phyloP scores from a whole-genome alignment of 352 stramenopile genomes.

The Pythium rhizo-oryzae region DNA sequence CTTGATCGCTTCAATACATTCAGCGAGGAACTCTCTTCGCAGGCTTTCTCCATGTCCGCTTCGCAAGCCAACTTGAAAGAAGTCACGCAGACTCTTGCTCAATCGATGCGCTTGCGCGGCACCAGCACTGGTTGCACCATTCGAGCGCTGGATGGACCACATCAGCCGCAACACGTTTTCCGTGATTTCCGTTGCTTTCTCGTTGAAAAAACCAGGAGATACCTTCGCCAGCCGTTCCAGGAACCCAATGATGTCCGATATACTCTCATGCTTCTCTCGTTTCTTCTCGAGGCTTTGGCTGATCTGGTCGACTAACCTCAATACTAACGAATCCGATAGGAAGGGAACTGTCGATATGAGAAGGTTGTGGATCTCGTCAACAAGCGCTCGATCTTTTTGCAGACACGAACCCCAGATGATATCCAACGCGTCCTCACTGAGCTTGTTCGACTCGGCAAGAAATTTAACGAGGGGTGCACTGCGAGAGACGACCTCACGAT shows the following conservation, averaged over 20 bases:
- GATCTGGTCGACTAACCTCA: constrained; percentile 75
- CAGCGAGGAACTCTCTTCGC: constrained; percentile 67
- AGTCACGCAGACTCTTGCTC: constrained; percentile 69
- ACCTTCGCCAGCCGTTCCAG: constrained; percentile 73
- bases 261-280: constrained; percentile 51
- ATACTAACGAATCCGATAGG: constrained; percentile 67
- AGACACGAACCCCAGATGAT: constrained; percentile 83
- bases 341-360: constrained; percentile 79
- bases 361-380: constrained; percentile 84
- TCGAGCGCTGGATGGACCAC: constrained; percentile 85
- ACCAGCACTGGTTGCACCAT: constrained; percentile 54
- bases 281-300: constrained; percentile 56
- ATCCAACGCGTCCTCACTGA: constrained; percentile 64
- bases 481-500: constrained; percentile 85
- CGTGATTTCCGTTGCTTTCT: constrained; percentile 61
- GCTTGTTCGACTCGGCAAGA: constrained; percentile 76
- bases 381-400: constrained; percentile 83
- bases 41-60: constrained; percentile 71
- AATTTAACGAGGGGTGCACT: constrained; percentile 84
- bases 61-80: constrained; percentile 81
- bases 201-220: constrained; percentile 73
- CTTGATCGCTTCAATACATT: constrained; percentile 83
- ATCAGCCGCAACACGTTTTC: constrained; percentile 71
- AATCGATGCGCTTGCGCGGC: constrained; percentile 24
- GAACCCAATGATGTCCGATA: constrained; percentile 75